Evolutionary conservation across 768 basidiomycete genomes (phyloP), one percentile per base, ranked within the genome.

Genomic region (Tephrocybe sp.): DNA sequence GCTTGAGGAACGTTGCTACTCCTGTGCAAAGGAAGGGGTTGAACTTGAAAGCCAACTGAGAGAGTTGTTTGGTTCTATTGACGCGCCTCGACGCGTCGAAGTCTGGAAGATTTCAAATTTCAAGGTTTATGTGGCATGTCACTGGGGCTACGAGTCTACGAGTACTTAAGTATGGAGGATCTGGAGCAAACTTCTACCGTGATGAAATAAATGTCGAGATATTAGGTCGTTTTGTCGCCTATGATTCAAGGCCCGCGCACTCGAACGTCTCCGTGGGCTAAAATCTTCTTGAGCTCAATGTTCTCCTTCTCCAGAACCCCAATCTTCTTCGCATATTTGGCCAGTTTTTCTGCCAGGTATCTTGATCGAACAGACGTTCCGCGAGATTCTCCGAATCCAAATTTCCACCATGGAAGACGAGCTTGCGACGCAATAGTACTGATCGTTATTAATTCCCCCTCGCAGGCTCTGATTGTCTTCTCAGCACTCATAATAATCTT

Each of bases 341-440:
- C 71, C 81, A 98, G 87, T 72, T 89, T 95, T 51, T 79, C 77
- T 58, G 86, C 65, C 45, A 97, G 66, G 65, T 85, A 88, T 33
- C 72, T 75, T 17, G 80, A 82, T 51, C 96, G 77, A 52, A 77
- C 73, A 30, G 70, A 72, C 38, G 83, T 75, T 0, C 83, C 83
- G 55, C 68, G 70, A 51, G 74, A 72, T 34, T 72, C 71, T 66
- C 75, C 77, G 59, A 72, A 65, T 41, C 66, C 61, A 39, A 67
- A 57, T 13, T 60, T 47, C 67, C 69, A 66, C 62, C 69, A 69
- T 19, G 59, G 58, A 34, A 68, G 74, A 45, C 22, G 71, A 68
- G 39, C 72, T 70, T 36, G 78, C 76, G 74, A 69, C 35, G 82
- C 79, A 11, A 94, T 86, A 40, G 80, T 80, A 43, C 80, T 80